Percentiles rank a stretch among this genome's conserved stretches.
Evolutionary conservation across 148 eudicot genomes (phyloP).

Genomic region (Cornus suecica): DNA sequence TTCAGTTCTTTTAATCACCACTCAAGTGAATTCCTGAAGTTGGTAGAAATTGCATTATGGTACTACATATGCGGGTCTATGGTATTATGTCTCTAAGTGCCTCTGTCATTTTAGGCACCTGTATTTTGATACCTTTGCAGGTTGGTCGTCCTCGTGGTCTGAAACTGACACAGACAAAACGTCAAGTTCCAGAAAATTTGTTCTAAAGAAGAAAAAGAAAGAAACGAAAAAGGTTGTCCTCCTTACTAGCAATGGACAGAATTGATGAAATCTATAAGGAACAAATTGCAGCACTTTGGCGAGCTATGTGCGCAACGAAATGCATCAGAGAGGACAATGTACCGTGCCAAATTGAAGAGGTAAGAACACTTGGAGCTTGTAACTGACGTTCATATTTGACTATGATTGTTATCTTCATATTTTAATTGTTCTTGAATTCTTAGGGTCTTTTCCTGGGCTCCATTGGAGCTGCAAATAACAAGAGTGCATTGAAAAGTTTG

Average conservation of each 20-base stretch:
- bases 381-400: neutral
- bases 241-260: conserved; percentile 33
- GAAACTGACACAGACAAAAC: neutral
- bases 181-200: neutral
- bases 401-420: neutral
- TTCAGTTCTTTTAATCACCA: neutral
- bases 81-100: neutral
- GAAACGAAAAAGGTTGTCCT: neutral
- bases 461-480: conserved; percentile 74
- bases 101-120: neutral
- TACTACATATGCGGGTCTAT: neutral
- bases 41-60: neutral
- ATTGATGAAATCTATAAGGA: conserved; percentile 28
- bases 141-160: neutral
- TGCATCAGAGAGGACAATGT: conserved; percentile 44
- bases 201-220: neutral
- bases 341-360: conserved; percentile 90
- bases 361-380: conserved; percentile 3
- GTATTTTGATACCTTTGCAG: neutral
- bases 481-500: conserved; percentile 50
- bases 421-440: conserved; percentile 6
- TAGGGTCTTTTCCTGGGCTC: conserved; percentile 91
- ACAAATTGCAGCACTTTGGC: conserved; percentile 44
- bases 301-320: conserved; percentile 40
- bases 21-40: neutral